A percentile compares a stretch with the other conserved stretches of the same genome.
Conservation (phyloP, 2,329 filamentous ascomycete species). For the Blumeriella jaapii region DNA sequence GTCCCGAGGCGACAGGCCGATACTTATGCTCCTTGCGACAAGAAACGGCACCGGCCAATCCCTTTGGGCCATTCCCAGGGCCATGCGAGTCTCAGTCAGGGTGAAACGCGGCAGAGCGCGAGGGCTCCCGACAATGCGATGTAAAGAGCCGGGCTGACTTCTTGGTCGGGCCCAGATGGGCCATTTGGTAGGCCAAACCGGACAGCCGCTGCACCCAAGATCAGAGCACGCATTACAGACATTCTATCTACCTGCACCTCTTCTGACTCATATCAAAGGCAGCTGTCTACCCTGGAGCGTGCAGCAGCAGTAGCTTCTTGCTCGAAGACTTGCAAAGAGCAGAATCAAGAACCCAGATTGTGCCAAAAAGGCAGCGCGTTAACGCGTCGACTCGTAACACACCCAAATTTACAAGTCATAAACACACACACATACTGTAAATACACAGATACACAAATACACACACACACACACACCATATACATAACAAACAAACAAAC, state of each 20-base stretch:
- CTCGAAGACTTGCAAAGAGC: background rate
- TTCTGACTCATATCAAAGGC: constrained; percentile 26
- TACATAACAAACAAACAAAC: constrained; percentile 4
- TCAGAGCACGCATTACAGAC: constrained; percentile 9
- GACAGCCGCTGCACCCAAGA: constrained; percentile 20
- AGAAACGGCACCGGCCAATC: constrained; percentile 22
- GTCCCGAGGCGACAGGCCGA: constrained; percentile 14
- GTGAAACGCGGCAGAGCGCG: constrained; percentile 24
- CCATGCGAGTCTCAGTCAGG: constrained; percentile 12
- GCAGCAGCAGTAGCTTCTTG: constrained; percentile 9
- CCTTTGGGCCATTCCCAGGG: constrained; percentile 13
- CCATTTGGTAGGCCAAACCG: constrained; percentile 26
- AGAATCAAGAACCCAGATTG: too few species aligned
- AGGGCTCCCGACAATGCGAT: constrained; percentile 8
- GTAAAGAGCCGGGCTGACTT: constrained; percentile 20
- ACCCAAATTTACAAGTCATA: too few species aligned
- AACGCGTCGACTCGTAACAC: constrained; percentile 8
- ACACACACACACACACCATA: constrained; percentile 2
- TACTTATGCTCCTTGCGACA: constrained; percentile 24
- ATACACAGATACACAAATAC: too few species aligned
- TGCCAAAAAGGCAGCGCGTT: constrained; percentile 10
- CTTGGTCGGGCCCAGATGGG: constrained; percentile 25
- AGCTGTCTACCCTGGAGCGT: constrained; percentile 6
- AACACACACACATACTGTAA: too few species aligned
- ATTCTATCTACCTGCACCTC: constrained; percentile 20